These are phyloP conservation scores for Shiraia bambusicola DNA, from an alignment of 2,329 filamentous ascomycete genomes.

Conservation along the genomic window DNA sequence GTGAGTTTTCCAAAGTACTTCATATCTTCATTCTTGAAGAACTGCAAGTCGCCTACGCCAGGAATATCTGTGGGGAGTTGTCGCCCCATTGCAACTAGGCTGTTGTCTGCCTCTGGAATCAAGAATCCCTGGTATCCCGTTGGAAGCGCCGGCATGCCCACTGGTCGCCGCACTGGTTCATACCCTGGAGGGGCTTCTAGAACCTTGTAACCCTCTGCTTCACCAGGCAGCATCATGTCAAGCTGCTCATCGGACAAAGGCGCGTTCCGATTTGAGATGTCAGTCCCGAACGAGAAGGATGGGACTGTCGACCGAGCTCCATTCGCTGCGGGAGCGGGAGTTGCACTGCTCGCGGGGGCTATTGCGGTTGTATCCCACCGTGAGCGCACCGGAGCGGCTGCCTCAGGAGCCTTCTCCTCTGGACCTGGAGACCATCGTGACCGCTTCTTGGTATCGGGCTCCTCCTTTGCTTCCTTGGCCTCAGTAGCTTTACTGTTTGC, in stretches of 20 bases:
- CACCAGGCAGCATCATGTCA: conserved; percentile 83
- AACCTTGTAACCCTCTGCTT: conserved; percentile 89
- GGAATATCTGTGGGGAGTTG: conserved; percentile 94
- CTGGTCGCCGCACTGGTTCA: conserved; percentile 73
- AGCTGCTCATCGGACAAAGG: conserved; percentile 91
- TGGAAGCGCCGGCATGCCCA: conserved; percentile 72
- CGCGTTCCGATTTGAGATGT: conserved; percentile 76
- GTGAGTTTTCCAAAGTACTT: conserved; percentile 97
- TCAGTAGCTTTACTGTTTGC: conserved; percentile 47
- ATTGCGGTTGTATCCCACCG: conserved; percentile 40
- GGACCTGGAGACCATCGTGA: conserved; percentile 78
- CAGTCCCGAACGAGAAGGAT: conserved; percentile 74
- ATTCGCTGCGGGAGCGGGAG: conserved; percentile 27
- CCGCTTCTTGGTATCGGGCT: conserved; percentile 49
- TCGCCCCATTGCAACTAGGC: conserved; percentile 73
- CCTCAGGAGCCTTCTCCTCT: conserved; percentile 59
- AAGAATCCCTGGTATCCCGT: conserved; percentile 77
- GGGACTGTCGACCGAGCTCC: conserved; percentile 24
- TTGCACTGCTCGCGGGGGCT: conserved; percentile 23
- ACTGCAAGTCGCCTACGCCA: conserved; percentile 91
- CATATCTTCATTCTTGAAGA: conserved; percentile 99
- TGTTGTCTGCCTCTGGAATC: conserved; percentile 93
- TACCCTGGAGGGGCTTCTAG: conserved; percentile 90
- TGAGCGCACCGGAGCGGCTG: conserved; percentile 40
- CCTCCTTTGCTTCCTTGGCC: conserved; percentile 15